Base-by-base conservation (phyloP, 352 stramenopile species). In the Phytophthora colocasiae region DNA sequence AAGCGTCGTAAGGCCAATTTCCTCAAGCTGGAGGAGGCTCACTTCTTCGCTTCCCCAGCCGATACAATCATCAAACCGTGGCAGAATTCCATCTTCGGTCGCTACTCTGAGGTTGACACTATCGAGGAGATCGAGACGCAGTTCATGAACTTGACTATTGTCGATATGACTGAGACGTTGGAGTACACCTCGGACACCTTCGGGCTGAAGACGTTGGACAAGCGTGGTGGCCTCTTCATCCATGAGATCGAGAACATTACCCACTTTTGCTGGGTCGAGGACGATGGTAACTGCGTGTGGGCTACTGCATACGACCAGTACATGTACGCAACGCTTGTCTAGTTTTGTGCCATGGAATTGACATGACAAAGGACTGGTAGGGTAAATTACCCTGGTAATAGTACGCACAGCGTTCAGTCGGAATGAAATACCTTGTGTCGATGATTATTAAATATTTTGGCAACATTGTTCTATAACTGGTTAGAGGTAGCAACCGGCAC, bases 41-140 rank as follows among this genome's bases (percentile, higher is more conserved):
- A 77, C 36, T 82, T 84, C 59, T 82, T 87, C 54, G 64, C 68
- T 0, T 85, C 78, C 4, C 55, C 73, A 27, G 44, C 48, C 9
- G 75, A 85, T 52, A 63, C 70, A n/a, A 46, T 71, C 32, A 71
- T 85, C 40, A 67, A 72, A 36, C 75, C 75, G 27, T 87, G 71
- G 73, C 65, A 85, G 56, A 68, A 45, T 19, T 72, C 51, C 39
- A 66, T 83, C 31, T 65, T 81, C 29, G 75, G 75, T 6, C 67
- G 66, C 45, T 87, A 83, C 66, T 65, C 61, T 7, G 58, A 80
- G 31, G 67, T 83, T 10, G 48, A 63, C 49, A 57, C 34, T 6
- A 57, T 47, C 24, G 50, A 57, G 50, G 50, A 58, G 22, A 58
- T 58, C 24, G 36, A 58, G 15, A 48, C 34, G 15, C 34, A 39